phyloP scores from a whole-genome alignment of 2,329 filamentous ascomycete genomes.

The Rhynchosporium graminicola region DNA sequence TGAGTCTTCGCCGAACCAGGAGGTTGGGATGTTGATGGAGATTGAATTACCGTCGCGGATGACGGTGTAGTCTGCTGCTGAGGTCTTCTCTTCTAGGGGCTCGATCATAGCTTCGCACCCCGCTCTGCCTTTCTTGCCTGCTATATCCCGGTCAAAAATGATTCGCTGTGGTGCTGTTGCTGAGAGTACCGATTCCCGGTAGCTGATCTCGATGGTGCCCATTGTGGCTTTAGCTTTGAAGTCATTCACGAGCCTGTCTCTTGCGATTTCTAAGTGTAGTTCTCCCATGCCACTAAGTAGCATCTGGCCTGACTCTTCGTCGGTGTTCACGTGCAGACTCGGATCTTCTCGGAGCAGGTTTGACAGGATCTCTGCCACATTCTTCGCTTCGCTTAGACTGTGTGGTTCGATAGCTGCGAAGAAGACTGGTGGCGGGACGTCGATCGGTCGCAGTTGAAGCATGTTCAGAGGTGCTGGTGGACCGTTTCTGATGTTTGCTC shows the following conservation, averaged over 20 bases:
- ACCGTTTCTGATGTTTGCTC: slow-evolving; percentile 58
- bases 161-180: slow-evolving; percentile 58
- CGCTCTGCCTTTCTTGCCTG: slow-evolving; percentile 77
- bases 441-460: slow-evolving; percentile 82
- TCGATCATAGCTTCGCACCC: slow-evolving; percentile 69
- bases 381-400: slow-evolving; percentile 75
- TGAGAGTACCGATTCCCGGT: slow-evolving; percentile 76
- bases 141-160: slow-evolving; percentile 76
- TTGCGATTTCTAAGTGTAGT: slow-evolving; percentile 89
- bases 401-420: slow-evolving; percentile 91
- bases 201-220: slow-evolving; percentile 92
- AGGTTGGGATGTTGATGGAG: slow-evolving; percentile 48
- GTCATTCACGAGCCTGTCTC: slow-evolving; percentile 83
- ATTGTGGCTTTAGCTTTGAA: slow-evolving; percentile 85
- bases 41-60: slow-evolving; percentile 73
- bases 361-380: slow-evolving; percentile 72
- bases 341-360: slow-evolving; percentile 89
- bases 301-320: slow-evolving; percentile 90
- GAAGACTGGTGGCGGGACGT: slow-evolving; percentile 90
- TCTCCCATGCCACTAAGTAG: slow-evolving; percentile 96
- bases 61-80: slow-evolving; percentile 46
- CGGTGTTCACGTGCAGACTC: slow-evolving; percentile 79
- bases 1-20: slow-evolving; percentile 39
- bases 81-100: slow-evolving; percentile 52
- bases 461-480: slow-evolving; percentile 69